Percentiles rank a stretch among this genome's conserved stretches.
phyloP scores from a whole-genome alignment of 352 stramenopile genomes.

The Saprolegnia parasitica region DNA sequence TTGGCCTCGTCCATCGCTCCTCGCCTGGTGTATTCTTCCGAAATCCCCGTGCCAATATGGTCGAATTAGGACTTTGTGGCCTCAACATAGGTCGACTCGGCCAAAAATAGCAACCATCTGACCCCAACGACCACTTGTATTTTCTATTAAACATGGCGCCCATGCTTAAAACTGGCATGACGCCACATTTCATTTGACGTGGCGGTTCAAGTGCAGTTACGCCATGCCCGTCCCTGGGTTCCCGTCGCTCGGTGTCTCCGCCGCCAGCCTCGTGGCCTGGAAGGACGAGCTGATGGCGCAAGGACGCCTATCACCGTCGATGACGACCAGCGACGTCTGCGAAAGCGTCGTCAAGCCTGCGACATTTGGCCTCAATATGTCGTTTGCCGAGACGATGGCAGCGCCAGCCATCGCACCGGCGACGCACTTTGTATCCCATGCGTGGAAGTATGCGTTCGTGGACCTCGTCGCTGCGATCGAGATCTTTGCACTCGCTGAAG shows the following conservation, averaged over 20 bases:
- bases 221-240: background rate
- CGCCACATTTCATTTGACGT: background rate
- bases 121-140: background rate
- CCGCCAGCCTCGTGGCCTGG: conserved; percentile 17
- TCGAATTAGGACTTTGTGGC: background rate
- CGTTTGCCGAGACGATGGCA: conserved; percentile 2
- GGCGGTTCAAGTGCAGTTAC: background rate
- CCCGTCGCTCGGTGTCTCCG: conserved; percentile 5
- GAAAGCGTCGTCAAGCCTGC: conserved; percentile 20
- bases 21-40: background rate
- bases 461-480: conserved; percentile 26
- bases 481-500: conserved; percentile 6
- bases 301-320: background rate
- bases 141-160: too few species aligned
- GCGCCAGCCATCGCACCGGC: conserved; percentile 9
- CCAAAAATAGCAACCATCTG: background rate
- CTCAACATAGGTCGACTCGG: background rate
- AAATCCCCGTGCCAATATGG: background rate
- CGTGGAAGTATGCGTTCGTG: conserved; percentile 28
- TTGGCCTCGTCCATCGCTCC: background rate
- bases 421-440: conserved; percentile 29
- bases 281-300: conserved; percentile 13
- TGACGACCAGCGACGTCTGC: conserved; percentile 19
- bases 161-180: too few species aligned
- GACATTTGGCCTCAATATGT: background rate